phyloP scores from a whole-genome alignment of 129 eudicot genomes.

The Dittrichia graveolens region DNA sequence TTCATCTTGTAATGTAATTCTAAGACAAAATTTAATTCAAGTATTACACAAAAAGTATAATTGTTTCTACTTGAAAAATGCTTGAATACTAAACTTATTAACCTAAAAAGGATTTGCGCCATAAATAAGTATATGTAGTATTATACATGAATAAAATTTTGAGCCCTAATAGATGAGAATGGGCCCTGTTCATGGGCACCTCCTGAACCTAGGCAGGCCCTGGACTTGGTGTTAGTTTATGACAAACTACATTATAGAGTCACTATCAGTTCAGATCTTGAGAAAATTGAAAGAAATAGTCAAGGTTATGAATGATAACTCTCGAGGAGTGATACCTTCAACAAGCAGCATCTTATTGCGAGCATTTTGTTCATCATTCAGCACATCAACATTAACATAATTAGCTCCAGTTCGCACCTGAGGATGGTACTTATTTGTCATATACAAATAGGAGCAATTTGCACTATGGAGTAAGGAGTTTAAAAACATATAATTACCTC shows the following conservation, averaged over 20 bases:
- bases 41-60: too few species aligned
- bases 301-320: background rate
- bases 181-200: too few species aligned
- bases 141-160: too few species aligned
- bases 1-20: too few species aligned
- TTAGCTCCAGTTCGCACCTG: conserved; percentile 74
- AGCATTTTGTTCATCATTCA: conserved; percentile 44
- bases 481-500: conserved; percentile 47
- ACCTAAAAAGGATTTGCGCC: too few species aligned
- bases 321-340: conserved; percentile 44
- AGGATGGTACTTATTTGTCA: conserved; percentile 3
- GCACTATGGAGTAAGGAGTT: background rate
- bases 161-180: too few species aligned
- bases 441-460: background rate
- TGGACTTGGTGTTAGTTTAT: too few species aligned
- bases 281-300: background rate
- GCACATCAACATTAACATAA: conserved; percentile 61
- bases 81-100: too few species aligned
- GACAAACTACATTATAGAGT: background rate
- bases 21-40: too few species aligned
- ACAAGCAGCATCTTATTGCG: conserved; percentile 54
- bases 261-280: background rate
- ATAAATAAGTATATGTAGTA: too few species aligned
- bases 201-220: too few species aligned
- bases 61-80: too few species aligned